A percentile compares a stretch with the other conserved stretches of the same genome.
Conservation (phyloP, 1,284 basidiomycete genomes). For the Clitocybe nebularis region DNA sequence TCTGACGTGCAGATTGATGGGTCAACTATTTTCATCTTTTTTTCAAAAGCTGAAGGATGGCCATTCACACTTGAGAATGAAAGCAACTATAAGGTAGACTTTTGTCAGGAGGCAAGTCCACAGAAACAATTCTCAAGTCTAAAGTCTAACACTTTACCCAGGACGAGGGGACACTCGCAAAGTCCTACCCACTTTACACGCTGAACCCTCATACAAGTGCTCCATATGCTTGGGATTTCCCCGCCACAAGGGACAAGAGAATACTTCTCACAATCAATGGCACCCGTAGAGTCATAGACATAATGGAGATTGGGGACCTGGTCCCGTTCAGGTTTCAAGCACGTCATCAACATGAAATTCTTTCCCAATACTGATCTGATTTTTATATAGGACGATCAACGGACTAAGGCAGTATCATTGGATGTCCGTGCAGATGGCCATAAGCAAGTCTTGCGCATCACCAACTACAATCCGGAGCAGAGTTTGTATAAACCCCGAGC, state of each 20-base stretch:
- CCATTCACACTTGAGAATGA: conserved; percentile 92
- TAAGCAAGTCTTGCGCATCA: conserved; percentile 85
- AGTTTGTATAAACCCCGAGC: conserved; percentile 87
- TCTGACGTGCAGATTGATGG: conserved; percentile 85
- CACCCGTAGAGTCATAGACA: conserved; percentile 76
- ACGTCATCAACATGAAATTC: conserved; percentile 18
- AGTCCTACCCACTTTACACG: conserved; percentile 44
- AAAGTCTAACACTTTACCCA: conserved; percentile 1
- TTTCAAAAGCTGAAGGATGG: conserved; percentile 77
- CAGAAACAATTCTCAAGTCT: neutral
- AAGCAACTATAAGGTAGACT: conserved; percentile 68
- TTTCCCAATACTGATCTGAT: neutral
- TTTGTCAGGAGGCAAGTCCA: conserved; percentile 71
- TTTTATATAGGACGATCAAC: conserved; percentile 43
- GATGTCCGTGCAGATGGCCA: conserved; percentile 92
- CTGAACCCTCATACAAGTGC: conserved; percentile 55
- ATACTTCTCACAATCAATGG: conserved; percentile 68
- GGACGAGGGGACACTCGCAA: conserved; percentile 31
- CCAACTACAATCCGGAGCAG: conserved; percentile 81
- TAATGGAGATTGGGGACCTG: conserved; percentile 95
- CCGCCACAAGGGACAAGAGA: conserved; percentile 82
- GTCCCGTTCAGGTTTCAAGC: conserved; percentile 87
- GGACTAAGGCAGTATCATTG: conserved; percentile 70
- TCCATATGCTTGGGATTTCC: conserved; percentile 94
- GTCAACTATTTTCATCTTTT: conserved; percentile 84